Conservation (phyloP, 2,329 filamentous ascomycete genomes). For the Fusarium setosum region DNA sequence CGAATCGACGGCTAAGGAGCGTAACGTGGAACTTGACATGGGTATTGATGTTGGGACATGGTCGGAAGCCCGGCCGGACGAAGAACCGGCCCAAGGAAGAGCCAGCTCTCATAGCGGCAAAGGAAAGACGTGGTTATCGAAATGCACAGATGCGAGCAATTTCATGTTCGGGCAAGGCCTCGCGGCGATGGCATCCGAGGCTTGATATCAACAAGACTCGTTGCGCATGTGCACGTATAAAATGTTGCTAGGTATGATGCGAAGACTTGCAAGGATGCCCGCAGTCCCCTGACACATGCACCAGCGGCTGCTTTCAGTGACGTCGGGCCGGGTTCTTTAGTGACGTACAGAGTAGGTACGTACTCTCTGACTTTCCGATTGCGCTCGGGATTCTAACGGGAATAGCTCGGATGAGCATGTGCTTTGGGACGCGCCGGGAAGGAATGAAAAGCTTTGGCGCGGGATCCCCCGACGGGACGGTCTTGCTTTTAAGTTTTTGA, state of each 20-base stretch:
- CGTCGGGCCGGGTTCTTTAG: slow-evolving; percentile 43
- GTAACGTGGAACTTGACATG: slow-evolving; percentile 12
- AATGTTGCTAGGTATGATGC: slow-evolving; percentile 26
- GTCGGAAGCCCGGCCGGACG: slow-evolving; percentile 51
- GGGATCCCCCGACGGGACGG: slow-evolving; percentile 24
- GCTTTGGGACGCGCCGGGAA: slow-evolving; percentile 4
- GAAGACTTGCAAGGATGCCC: slow-evolving; percentile 36
- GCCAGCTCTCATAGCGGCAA: slow-evolving; percentile 59
- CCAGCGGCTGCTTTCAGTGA: slow-evolving; percentile 37
- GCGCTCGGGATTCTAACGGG: slow-evolving; percentile 16
- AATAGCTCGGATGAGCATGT: slow-evolving; percentile 45
- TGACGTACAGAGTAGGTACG: slow-evolving; percentile 38
- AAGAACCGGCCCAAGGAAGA: slow-evolving; percentile 57
- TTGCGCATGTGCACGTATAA: slow-evolving; percentile 32
- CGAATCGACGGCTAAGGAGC: slow-evolving; percentile 35
- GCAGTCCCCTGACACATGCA: slow-evolving; percentile 17
- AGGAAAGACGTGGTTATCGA: slow-evolving; percentile 18
- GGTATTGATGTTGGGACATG: slow-evolving; percentile 34
- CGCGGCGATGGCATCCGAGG: slow-evolving; percentile 23
- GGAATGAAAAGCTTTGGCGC: slow-evolving; percentile 3
- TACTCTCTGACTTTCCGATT: not conserved
- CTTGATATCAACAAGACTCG: not conserved
- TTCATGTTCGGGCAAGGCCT: slow-evolving; percentile 34
- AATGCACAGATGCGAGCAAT: slow-evolving; percentile 12
- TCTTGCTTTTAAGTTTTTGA: slow-evolving; percentile 27